These are phyloP conservation scores for Eragrostis curvula DNA, from an alignment of 176 grass and related monocot genomes.

Conservation along the genomic window DNA sequence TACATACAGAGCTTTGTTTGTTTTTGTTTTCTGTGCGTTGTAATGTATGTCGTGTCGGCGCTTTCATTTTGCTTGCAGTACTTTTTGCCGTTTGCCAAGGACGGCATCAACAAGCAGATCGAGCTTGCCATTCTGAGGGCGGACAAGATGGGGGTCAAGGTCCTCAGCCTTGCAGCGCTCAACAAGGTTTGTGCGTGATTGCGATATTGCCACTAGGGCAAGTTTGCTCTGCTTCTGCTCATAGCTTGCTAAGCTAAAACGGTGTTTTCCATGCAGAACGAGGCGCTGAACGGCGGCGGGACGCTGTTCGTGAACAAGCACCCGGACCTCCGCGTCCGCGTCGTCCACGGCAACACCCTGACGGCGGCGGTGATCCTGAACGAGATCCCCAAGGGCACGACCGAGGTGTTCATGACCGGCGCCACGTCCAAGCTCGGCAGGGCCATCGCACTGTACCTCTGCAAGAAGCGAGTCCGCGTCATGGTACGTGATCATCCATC, in stretches of 20 bases:
- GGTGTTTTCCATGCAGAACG: conserved; percentile 55
- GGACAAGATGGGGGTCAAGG: conserved; percentile 75
- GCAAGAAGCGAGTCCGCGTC: conserved; percentile 65
- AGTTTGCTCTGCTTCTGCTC: neutral
- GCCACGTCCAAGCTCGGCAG: conserved; percentile 94
- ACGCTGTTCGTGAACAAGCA: conserved; percentile 93
- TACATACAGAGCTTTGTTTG: neutral
- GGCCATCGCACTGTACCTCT: conserved; percentile 85
- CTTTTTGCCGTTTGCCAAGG: conserved; percentile 75
- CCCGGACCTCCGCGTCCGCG: conserved; percentile 71
- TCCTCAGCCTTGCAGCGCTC: conserved; percentile 90
- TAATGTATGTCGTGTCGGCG: neutral
- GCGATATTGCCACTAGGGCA: neutral
- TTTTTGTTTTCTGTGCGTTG: neutral
- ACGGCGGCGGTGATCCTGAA: conserved; percentile 88
- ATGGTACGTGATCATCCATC: conserved; percentile 47
- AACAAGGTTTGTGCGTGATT: conserved; percentile 67
- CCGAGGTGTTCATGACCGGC: conserved; percentile 88
- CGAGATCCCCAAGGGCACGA: conserved; percentile 67
- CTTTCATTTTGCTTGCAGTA: conserved; percentile 48
- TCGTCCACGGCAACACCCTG: conserved; percentile 94
- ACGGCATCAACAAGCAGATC: conserved; percentile 88
- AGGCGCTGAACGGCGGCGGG: conserved; percentile 86
- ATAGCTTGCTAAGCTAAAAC: neutral
- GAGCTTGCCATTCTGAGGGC: conserved; percentile 85